A percentile compares a stretch with the other conserved stretches of the same genome.
phyloP scores from a whole-genome alignment of 1,284 basidiomycete species.

The Boletus sp. region DNA sequence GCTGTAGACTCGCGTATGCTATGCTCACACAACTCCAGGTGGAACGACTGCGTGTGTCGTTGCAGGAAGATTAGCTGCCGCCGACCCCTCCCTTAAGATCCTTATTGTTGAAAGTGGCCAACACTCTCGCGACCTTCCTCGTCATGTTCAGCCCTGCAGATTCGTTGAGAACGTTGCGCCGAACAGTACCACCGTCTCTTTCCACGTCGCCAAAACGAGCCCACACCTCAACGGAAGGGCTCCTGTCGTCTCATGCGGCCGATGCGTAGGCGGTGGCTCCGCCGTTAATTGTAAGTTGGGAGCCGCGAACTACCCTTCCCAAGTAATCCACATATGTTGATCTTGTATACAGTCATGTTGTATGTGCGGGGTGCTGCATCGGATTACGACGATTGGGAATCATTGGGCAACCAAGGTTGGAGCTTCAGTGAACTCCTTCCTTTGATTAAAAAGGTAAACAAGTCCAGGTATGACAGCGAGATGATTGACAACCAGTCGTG shows the following conservation, averaged over 20 bases:
- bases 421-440: slow-evolving; percentile 43
- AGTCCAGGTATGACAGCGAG: too few relatives aligned
- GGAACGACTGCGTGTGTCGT: slow-evolving; percentile 23
- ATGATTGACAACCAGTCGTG: neutral
- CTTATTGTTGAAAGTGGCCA: slow-evolving; percentile 16
- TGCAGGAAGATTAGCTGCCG: slow-evolving; percentile 16
- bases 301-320: neutral
- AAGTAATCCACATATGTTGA: neutral
- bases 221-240: slow-evolving; percentile 43
- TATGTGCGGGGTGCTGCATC: slow-evolving; percentile 53
- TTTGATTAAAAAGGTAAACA: slow-evolving; percentile 45
- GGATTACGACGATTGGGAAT: slow-evolving; percentile 57
- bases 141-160: slow-evolving; percentile 49
- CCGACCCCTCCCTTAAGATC: slow-evolving; percentile 21
- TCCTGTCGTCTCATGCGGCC: slow-evolving; percentile 40
- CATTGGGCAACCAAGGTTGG: slow-evolving; percentile 52
- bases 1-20: too few relatives aligned
- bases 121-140: slow-evolving; percentile 31
- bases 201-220: slow-evolving; percentile 41
- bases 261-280: slow-evolving; percentile 59
- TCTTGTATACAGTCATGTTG: slow-evolving; percentile 40
- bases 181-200: slow-evolving; percentile 40
- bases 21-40: slow-evolving; percentile 7
- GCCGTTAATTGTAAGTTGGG: slow-evolving; percentile 45
- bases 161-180: slow-evolving; percentile 40